phyloP scores from a whole-genome alignment of 2,329 filamentous ascomycete genomes.

The Penicillium sp. region DNA sequence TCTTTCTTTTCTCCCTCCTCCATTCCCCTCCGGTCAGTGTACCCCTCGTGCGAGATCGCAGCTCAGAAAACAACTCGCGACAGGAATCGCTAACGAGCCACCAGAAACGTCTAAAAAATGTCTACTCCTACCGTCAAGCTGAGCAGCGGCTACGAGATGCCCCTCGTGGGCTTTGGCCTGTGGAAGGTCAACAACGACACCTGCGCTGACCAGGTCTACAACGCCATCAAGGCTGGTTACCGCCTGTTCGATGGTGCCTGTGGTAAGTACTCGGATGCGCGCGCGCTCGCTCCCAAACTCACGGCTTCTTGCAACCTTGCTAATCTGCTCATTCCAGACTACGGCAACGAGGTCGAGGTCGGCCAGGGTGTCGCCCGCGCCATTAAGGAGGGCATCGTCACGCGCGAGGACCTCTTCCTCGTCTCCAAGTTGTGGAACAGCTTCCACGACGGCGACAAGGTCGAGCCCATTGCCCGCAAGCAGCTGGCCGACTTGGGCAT shows the following conservation, averaged over 20 bases:
- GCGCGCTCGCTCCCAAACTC: not conserved
- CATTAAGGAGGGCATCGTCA: constrained; percentile 78
- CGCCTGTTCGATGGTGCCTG: constrained; percentile 63
- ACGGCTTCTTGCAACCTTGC: not conserved
- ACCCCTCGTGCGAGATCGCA: not conserved
- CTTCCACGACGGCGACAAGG: constrained; percentile 79
- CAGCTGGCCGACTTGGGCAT: constrained; percentile 81
- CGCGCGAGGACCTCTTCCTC: constrained; percentile 85
- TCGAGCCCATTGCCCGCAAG: constrained; percentile 73
- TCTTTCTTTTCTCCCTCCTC: not conserved
- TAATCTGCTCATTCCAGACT: constrained; percentile 56
- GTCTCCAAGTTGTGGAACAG: constrained; percentile 93
- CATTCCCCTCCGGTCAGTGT: not conserved
- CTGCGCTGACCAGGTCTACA: constrained; percentile 76
- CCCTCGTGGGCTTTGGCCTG: constrained; percentile 54
- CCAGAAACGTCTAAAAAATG: constrained; percentile 18
- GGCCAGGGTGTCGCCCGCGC: constrained; percentile 76
- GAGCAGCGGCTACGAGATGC: constrained; percentile 40
- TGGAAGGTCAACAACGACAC: constrained; percentile 81
- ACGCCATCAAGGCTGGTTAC: constrained; percentile 65
- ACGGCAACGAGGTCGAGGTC: constrained; percentile 78
- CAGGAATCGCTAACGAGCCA: not conserved
- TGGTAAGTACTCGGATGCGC: constrained; percentile 42
- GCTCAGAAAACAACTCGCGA: no score
- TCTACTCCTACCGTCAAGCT: constrained; percentile 31